These are phyloP conservation scores for Kernera saxatilis DNA, from an alignment of 345 rosid species.

Conservation along the genomic window DNA sequence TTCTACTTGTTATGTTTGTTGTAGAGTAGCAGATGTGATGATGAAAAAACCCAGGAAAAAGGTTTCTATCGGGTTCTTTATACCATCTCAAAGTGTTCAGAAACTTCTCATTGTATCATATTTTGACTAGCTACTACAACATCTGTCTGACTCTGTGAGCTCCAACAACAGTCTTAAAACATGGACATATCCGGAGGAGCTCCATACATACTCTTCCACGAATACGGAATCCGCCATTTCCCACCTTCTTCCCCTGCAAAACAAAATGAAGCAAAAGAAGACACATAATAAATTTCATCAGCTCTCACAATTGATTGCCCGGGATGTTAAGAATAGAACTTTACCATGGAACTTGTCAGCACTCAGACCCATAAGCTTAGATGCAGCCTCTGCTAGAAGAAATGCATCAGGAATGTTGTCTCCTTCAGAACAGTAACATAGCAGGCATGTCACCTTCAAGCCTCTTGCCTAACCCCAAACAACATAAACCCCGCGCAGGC, in stretches of 20 bases:
- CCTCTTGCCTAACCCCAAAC: conserved; percentile 62
- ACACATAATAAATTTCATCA: neutral
- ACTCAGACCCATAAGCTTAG: conserved; percentile 45
- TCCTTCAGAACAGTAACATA: conserved; percentile 96
- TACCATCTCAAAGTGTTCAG: neutral
- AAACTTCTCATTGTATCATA: neutral
- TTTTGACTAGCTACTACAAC: neutral
- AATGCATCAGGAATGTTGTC: conserved; percentile 80
- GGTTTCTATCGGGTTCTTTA: neutral
- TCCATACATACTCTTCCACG: conserved; percentile 82
- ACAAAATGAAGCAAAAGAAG: too few relatives aligned
- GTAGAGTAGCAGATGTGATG: neutral
- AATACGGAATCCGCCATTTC: conserved; percentile 63
- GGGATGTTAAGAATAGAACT: conserved; percentile 11
- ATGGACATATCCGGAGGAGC: conserved; percentile 87
- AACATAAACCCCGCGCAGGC: conserved; percentile 9
- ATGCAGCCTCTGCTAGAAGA: conserved; percentile 68
- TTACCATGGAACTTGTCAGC: conserved; percentile 44
- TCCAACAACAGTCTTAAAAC: conserved; percentile 40
- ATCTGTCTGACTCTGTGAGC: neutral
- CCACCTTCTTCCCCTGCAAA: conserved; percentile 53
- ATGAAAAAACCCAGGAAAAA: neutral
- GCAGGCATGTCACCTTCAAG: conserved; percentile 70
- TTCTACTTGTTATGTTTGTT: neutral
- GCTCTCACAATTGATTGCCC: neutral